phyloP scores from a whole-genome alignment of 2,329 filamentous ascomycete genomes.

The Calonectria henricotiae region DNA sequence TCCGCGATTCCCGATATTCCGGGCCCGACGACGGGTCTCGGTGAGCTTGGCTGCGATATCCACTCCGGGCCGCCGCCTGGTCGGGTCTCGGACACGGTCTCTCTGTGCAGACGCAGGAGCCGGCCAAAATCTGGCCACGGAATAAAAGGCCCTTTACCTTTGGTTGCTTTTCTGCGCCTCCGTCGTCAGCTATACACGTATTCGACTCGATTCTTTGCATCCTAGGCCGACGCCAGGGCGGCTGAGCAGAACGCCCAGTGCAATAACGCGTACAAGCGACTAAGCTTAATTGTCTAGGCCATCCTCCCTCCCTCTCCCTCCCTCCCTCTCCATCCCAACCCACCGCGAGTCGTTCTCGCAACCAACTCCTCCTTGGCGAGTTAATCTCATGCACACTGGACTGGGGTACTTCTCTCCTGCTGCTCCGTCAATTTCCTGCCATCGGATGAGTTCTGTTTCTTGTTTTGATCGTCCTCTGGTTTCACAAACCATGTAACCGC shows the following conservation, averaged over 20 bases:
- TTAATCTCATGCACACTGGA: not conserved
- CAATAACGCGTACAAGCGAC: not conserved
- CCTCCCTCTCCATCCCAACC: not conserved
- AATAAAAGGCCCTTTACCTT: not conserved
- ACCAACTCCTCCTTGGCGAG: not conserved
- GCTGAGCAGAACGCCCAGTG: not conserved
- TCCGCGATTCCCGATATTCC: conserved; percentile 24
- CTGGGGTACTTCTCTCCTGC: not conserved
- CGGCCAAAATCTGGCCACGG: not conserved
- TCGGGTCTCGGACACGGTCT: not conserved
- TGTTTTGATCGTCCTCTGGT: conserved; percentile 17
- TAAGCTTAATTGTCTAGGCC: conserved; percentile 20
- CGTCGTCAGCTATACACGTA: conserved; percentile 33
- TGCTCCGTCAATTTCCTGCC: conserved; percentile 17
- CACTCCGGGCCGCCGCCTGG: not conserved
- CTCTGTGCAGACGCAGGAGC: not conserved
- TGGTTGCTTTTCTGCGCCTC: not conserved
- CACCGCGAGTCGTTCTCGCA: not conserved
- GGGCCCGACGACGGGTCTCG: conserved; percentile 25
- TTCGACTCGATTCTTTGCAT: conserved; percentile 3
- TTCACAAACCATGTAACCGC: conserved; percentile 16
- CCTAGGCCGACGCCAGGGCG: conserved; percentile 22
- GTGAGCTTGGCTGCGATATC: not conserved
- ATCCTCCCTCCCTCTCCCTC: no score
- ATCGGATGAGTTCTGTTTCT: conserved; percentile 14